phyloP scores from a whole-genome alignment of 2,329 filamentous ascomycete genomes.

The Beauveria asiatica region DNA sequence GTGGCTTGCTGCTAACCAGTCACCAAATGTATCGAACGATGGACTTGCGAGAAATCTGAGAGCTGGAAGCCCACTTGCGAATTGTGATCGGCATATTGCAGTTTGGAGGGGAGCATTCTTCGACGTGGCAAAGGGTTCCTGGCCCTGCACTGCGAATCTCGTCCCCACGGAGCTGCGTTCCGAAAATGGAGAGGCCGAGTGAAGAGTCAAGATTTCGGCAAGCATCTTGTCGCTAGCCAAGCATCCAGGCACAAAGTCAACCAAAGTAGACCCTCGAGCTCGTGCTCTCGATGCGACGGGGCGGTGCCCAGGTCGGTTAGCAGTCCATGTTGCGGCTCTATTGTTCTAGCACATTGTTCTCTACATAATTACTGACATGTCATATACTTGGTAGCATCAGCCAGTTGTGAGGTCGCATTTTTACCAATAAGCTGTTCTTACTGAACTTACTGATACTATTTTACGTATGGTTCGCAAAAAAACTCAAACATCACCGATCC shows the following conservation, averaged over 20 bases:
- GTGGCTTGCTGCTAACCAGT: neutral
- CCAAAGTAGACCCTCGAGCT: neutral
- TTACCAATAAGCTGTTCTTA: no score
- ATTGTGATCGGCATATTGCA: neutral
- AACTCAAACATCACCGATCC: no score
- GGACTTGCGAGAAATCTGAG: neutral
- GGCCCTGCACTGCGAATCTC: neutral
- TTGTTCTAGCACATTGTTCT: neutral
- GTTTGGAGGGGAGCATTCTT: neutral
- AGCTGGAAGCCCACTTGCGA: neutral
- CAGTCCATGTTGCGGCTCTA: neutral
- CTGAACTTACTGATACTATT: no score
- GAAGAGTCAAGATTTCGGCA: neutral
- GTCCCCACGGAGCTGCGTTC: neutral
- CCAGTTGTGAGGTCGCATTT: no score
- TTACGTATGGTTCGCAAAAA: no score
- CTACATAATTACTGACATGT: no score
- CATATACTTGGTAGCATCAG: no score
- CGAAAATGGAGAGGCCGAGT: neutral
- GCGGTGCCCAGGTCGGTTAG: neutral
- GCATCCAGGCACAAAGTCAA: neutral
- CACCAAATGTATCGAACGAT: neutral
- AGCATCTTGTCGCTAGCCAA: neutral
- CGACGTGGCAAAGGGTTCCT: neutral
- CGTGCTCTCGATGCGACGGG: slow-evolving; percentile 1